Percentiles rank a stretch among this genome's conserved stretches.
These are phyloP conservation scores for Blastobotrys attinorum DNA, from an alignment of 805 yeast genomes.

Conservation along the genomic window DNA sequence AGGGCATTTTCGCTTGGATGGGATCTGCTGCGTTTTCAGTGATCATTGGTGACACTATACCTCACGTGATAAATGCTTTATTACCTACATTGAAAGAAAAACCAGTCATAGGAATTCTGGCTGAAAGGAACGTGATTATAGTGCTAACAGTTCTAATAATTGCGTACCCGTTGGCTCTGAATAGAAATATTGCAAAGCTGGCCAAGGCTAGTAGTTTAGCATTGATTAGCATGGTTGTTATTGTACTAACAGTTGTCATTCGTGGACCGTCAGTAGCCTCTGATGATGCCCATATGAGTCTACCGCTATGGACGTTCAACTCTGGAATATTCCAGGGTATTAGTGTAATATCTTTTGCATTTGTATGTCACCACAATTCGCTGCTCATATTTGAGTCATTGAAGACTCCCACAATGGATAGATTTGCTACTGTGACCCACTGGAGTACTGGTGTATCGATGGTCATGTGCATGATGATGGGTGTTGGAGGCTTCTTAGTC, in stretches of 20 bases:
- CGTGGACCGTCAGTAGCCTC: conserved; percentile 59
- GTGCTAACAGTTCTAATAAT: conserved; percentile 59
- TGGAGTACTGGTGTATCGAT: conserved; percentile 75
- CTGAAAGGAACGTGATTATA: conserved; percentile 65
- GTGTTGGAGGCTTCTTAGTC: conserved; percentile 64
- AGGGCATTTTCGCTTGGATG: conserved; percentile 87
- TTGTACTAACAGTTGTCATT: conserved; percentile 62
- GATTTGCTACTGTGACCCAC: conserved; percentile 74
- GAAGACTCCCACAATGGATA: conserved; percentile 61
- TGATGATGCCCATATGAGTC: conserved; percentile 38
- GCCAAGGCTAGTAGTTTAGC: conserved; percentile 88
- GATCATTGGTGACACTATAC: conserved; percentile 90
- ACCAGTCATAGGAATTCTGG: conserved; percentile 43
- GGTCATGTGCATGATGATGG: conserved; percentile 70
- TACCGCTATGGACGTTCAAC: conserved; percentile 41
- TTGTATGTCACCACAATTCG: conserved; percentile 94
- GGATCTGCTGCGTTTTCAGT: conserved; percentile 92
- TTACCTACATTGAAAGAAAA: conserved; percentile 37
- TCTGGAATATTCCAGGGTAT: conserved; percentile 73
- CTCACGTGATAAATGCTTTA: conserved; percentile 71
- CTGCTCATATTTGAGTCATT: conserved; percentile 82
- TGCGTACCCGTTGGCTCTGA: conserved; percentile 76
- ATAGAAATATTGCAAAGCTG: conserved; percentile 68
- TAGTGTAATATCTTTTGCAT: conserved; percentile 89
- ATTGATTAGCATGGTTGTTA: conserved; percentile 71